Conservation (phyloP, 75 land plant genomes). For the Chamaecyparis obtusa region DNA sequence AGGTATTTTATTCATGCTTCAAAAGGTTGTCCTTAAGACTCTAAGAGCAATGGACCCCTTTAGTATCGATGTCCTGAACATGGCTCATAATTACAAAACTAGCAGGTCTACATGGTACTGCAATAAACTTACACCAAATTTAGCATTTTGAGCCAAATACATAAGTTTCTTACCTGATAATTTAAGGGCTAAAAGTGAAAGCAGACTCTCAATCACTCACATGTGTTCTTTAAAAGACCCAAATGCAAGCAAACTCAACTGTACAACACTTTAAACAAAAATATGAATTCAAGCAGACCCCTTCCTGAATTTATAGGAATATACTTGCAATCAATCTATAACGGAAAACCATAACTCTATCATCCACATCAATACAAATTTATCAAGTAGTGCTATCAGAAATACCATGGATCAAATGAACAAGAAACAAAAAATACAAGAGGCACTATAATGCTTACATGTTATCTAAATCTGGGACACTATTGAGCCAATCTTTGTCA, state of each 20-base stretch:
- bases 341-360: neutral
- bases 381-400: neutral
- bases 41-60: neutral
- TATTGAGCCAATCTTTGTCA: constrained; percentile 11
- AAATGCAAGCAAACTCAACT: neutral
- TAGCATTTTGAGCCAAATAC: neutral
- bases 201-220: neutral
- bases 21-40: neutral
- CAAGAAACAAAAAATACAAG: neutral
- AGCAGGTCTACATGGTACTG: neutral
- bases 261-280: neutral
- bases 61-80: neutral
- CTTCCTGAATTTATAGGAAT: neutral
- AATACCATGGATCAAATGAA: neutral
- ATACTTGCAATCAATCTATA: neutral
- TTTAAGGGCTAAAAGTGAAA: neutral
- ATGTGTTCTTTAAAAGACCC: neutral
- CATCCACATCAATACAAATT: neutral
- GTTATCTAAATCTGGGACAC: constrained; percentile 11
- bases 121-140: neutral
- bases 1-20: neutral
- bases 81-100: neutral
- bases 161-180: neutral
- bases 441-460: constrained; percentile 11
- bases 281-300: neutral